Evolutionary conservation across 192 early-diverging fungal species (phyloP), one percentile per base, ranked within the genome.

Genomic region (Kappamyces sp.): DNA sequence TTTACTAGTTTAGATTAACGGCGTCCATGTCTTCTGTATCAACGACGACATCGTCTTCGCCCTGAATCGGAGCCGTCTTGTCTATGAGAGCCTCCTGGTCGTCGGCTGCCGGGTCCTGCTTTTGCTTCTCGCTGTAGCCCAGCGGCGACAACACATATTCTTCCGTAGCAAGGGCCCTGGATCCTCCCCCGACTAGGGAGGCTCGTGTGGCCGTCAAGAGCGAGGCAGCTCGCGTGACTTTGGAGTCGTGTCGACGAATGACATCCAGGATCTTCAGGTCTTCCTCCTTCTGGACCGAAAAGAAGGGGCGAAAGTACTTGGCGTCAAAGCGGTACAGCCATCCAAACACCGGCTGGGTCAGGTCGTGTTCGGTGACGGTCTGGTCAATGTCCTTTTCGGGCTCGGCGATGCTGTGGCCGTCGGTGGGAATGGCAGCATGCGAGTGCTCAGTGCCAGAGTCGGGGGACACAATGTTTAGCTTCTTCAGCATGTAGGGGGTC

Each of bases 401-500:
- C 11, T 14, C 14, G 8, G 33, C 38, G 1, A 3, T 33, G 50
- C 1, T 32, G 5, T 61, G 43, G 4, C 5, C 45, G 8, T 61
- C 11, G 7, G 22, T 15, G 40, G 37, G 32, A 22, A 39, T 33
- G 6, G 12, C 14, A 7, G n/a, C 3, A 30, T 58, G 31, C 4
- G 37, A 14, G 8, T 5, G 36, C 36, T 62, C 60, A 7, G 35
- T 15, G 53, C 53, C 49, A 4, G 62, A 59, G 35, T 59, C 60
- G 2, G 60, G 54, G 4, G 50, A 52, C 46, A 64, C 63, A 45
- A 82, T 67, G 7, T 63, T 48, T 8, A 83, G 69, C 75, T 73
- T 71, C 32, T 66, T 64, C 37, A 83, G 59, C 78, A 83, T 77
- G 59, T 75, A 67, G 4, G 80, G 80, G 3, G 76, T 83, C 47